phyloP scores from a whole-genome alignment of 78 protist species.

The Diacronema lutheri region DNA sequence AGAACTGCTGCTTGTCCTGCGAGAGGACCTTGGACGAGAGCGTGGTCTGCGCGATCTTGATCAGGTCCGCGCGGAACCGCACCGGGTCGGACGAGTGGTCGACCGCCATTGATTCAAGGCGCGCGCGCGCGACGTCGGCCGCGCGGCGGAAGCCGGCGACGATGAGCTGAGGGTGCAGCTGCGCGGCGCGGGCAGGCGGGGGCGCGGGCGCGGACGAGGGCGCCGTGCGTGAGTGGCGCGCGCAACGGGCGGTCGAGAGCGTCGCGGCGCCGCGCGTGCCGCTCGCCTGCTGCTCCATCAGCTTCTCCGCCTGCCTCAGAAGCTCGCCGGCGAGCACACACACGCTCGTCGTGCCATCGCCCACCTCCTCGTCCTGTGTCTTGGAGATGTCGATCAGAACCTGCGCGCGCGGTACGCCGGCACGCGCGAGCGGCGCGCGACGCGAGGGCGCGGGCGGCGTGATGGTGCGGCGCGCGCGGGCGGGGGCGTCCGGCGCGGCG shows the following conservation, averaged over 20 bases:
- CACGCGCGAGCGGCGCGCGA: too few relatives aligned
- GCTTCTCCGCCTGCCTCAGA: slow-evolving; percentile 94
- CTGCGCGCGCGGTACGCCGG: too few relatives aligned
- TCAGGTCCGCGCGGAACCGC: slow-evolving; percentile 77
- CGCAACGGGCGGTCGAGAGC: too few relatives aligned
- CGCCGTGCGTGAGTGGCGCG: too few relatives aligned
- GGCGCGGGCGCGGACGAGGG: too few relatives aligned
- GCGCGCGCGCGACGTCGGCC: slow-evolving; percentile 70
- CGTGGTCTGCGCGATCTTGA: slow-evolving; percentile 96
- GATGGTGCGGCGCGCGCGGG: too few relatives aligned
- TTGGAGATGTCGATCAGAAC: slow-evolving; percentile 70
- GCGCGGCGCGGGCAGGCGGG: too few relatives aligned
- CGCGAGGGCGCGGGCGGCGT: too few relatives aligned
- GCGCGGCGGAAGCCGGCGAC: slow-evolving; percentile 75
- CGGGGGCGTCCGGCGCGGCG: too few relatives aligned
- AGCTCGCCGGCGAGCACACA: slow-evolving; percentile 96
- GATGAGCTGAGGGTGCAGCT: not conserved
- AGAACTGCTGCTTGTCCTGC: slow-evolving; percentile 86
- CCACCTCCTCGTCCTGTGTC: slow-evolving; percentile 97
- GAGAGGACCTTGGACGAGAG: slow-evolving; percentile 85
- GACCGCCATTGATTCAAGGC: slow-evolving; percentile 64
- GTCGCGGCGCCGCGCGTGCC: too few relatives aligned
- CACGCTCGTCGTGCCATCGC: slow-evolving; percentile 98
- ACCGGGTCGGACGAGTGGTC: slow-evolving; percentile 54
- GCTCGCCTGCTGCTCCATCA: slow-evolving; percentile 69